phyloP scores from a whole-genome alignment of 2,329 filamentous ascomycete species.

The Aspergillus floridensis region DNA sequence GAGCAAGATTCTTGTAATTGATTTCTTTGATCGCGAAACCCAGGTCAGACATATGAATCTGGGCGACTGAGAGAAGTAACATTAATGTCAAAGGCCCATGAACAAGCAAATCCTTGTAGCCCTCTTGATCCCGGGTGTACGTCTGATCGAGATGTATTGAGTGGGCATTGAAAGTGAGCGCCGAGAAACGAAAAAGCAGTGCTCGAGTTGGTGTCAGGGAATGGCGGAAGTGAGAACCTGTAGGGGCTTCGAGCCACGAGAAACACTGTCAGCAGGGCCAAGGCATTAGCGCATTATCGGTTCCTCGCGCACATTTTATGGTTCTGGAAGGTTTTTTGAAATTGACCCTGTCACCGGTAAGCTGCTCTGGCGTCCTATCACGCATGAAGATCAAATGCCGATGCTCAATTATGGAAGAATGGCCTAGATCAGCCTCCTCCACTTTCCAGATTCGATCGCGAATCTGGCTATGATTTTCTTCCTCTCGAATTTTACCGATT shows the following conservation, averaged over 20 bases:
- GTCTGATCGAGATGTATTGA: conserved; percentile 77
- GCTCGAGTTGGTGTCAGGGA: conserved; percentile 63
- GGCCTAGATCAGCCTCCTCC: conserved; percentile 42
- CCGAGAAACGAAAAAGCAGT: conserved; percentile 86
- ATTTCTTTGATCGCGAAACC: conserved; percentile 53
- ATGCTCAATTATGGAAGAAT: conserved; percentile 54
- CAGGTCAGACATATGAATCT: conserved; percentile 49
- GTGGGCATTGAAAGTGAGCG: conserved; percentile 89
- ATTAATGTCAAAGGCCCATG: conserved; percentile 82
- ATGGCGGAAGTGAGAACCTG: conserved; percentile 55
- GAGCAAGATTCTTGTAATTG: conserved; percentile 77
- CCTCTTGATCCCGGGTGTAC: conserved; percentile 70
- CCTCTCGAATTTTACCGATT: conserved; percentile 43
- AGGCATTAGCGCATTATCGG: conserved; percentile 5
- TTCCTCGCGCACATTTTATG: conserved; percentile 36
- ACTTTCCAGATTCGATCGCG: conserved; percentile 45
- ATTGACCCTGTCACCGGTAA: conserved; percentile 24
- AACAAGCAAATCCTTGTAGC: conserved; percentile 71
- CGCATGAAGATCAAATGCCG: conserved; percentile 65
- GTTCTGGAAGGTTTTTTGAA: conserved; percentile 25
- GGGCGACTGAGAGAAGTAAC: conserved; percentile 69
- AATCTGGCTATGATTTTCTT: conserved; percentile 34
- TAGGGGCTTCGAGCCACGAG: conserved; percentile 41
- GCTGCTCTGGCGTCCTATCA: conserved; percentile 42
- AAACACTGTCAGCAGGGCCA: conserved; percentile 19